Evolutionary conservation across 2,329 filamentous ascomycete species (phyloP).

Genomic region (Drechmeria coniospora): DNA sequence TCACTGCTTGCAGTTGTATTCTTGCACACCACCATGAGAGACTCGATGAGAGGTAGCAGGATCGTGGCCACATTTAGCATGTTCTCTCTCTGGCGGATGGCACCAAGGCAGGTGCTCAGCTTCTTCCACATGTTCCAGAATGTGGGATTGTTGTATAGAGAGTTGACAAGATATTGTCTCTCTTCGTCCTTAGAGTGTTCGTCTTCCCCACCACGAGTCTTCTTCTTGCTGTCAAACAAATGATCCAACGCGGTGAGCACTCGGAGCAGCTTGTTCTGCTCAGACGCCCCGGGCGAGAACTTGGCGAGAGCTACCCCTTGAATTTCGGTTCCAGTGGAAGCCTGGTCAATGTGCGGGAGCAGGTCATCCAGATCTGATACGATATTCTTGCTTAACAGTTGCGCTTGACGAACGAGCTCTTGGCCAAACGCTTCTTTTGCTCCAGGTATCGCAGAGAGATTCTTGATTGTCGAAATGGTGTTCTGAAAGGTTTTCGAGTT

Average conservation of each 20-base stretch:
- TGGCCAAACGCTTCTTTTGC: conserved; percentile 85
- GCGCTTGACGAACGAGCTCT: conserved; percentile 78
- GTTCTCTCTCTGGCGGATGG: conserved; percentile 81
- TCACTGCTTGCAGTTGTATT: conserved; percentile 65
- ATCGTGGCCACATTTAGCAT: conserved; percentile 97
- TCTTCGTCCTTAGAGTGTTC: conserved; percentile 39
- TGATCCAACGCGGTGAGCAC: conserved; percentile 91
- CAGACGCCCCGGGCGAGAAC: conserved; percentile 89
- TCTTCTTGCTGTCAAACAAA: conserved; percentile 72
- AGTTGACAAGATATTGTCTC: conserved; percentile 73
- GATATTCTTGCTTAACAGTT: conserved; percentile 70
- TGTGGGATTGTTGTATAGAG: conserved; percentile 78
- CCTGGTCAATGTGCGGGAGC: conserved; percentile 71
- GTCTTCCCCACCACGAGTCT: conserved; percentile 31
- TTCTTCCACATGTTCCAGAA: conserved; percentile 88
- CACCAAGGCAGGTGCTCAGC: conserved; percentile 72
- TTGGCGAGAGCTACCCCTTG: conserved; percentile 88
- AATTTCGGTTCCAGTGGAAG: conserved; percentile 81
- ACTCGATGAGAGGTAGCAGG: conserved; percentile 83
- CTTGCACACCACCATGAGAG: conserved; percentile 98
- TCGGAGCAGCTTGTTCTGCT: conserved; percentile 88
- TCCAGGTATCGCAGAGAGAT: conserved; percentile 81
- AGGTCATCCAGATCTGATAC: conserved; percentile 72
- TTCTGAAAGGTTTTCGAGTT: conserved; percentile 97
- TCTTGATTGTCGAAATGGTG: conserved; percentile 96